phyloP scores from a whole-genome alignment of 805 yeast species.

The Ogataea zsoltii region DNA sequence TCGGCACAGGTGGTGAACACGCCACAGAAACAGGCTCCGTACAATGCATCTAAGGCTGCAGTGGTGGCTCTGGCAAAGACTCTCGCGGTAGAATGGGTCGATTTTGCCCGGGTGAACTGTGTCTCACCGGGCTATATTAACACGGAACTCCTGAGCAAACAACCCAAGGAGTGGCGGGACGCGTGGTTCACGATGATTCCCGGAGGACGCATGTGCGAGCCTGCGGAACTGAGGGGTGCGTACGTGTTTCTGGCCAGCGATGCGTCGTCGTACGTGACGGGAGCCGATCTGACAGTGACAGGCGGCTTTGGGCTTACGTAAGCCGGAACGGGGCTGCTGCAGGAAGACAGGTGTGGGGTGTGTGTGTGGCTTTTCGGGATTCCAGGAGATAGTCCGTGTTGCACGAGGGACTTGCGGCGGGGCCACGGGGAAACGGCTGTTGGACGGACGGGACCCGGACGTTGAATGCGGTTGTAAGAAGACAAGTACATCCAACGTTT shows the following conservation, averaged over 20 bases:
- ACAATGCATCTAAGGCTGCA: slow-evolving; percentile 47
- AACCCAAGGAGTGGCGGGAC: slow-evolving; percentile 22
- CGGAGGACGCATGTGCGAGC: slow-evolving; percentile 44
- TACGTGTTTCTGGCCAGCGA: slow-evolving; percentile 50
- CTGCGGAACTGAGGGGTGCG: slow-evolving; percentile 50
- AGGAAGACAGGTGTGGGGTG: neutral
- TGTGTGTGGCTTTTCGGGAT: too few species aligned
- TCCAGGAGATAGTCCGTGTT: too few species aligned
- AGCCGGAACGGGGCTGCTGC: neutral
- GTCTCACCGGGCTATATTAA: slow-evolving; percentile 50
- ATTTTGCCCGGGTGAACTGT: slow-evolving; percentile 47
- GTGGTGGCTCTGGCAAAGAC: slow-evolving; percentile 44
- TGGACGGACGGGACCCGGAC: too few species aligned
- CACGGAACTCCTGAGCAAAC: slow-evolving; percentile 37
- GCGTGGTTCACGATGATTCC: slow-evolving; percentile 34
- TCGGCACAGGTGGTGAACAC: slow-evolving; percentile 50
- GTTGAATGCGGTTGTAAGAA: too few species aligned
- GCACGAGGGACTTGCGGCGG: too few species aligned
- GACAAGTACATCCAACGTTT: too few species aligned
- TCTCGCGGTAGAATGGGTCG: slow-evolving; percentile 45
- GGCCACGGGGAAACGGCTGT: too few species aligned
- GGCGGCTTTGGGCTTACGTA: slow-evolving; percentile 40
- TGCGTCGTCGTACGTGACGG: slow-evolving; percentile 47
- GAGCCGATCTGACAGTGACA: slow-evolving; percentile 44
- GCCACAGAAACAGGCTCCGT: slow-evolving; percentile 48